Evolutionary conservation across 2,329 filamentous ascomycete species (phyloP), one percentile per base, ranked within the genome.

Genomic region (Neospermospora avenae): DNA sequence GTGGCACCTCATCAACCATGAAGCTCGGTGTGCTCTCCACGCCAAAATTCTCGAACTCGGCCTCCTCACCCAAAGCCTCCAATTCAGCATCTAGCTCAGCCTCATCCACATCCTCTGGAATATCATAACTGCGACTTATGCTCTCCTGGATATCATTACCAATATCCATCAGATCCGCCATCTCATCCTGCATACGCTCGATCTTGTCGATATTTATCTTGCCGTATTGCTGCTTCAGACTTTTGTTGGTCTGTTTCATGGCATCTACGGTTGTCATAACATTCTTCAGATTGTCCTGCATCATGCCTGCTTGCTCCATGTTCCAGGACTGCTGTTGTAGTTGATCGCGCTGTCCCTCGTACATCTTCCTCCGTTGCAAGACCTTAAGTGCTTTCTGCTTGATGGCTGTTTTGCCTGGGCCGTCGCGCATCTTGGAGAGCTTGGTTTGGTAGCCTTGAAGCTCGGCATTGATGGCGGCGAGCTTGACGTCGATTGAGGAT

Each of bases 101-200:
- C 84, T 99, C 95, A 74, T 98, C 93, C 22, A 99, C 92, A 74
- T 98, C 95, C 70, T 99, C 95, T 0, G 95, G 95, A 37, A 99
- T 83, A 73, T 98, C 93, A 75, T 99, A 99, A 67, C 90, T 90
- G 65, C 95, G 78, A 62, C 89, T 88, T 59, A 99, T 88, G 67
- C 89, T 93, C 78, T 98, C 95, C 77, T 99, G 92, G 61, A 99
- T 99, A 76, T 99, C 95, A 75, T 98, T 98, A 3, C 95, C 93
- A 63, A 97, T 88, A 72, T 99, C 95, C 85, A 99, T 90, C 70
- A 99, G 75, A 76, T 99, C 95, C 5, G 93, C 93, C 95, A 99
- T 98, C 78, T 99, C 93, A 74, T 99, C 95, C 83, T 99, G 93
- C 82, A 99, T 84, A 68, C 89, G 83, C 82, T 99, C 95, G 69